Percentiles rank a stretch among this genome's conserved stretches.
Evolutionary conservation across 495 filamentous ascomycete species (phyloP).

Genomic region (Trichoderma reesei): DNA sequence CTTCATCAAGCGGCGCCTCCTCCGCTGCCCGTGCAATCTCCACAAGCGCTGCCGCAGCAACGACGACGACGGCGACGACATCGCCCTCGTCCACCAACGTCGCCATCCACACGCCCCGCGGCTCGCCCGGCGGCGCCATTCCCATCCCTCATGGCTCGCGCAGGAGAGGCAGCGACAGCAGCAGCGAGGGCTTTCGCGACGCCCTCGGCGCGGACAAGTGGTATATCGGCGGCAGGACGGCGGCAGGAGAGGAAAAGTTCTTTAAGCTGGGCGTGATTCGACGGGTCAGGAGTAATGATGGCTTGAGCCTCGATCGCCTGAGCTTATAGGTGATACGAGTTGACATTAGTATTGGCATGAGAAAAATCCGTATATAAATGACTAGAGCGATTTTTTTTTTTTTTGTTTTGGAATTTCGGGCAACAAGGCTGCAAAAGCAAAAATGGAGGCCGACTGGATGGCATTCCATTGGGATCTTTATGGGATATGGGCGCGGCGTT

Average conservation of each 20-base stretch:
- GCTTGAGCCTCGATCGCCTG: conserved; percentile 46
- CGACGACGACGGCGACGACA: too few species aligned
- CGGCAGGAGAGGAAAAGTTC: conserved; percentile 78
- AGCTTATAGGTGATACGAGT: conserved; percentile 34
- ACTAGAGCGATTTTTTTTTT: conserved; percentile 5
- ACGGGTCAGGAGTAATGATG: conserved; percentile 44
- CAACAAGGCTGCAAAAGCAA: not conserved
- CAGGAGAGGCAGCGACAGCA: conserved; percentile 69
- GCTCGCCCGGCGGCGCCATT: conserved; percentile 6
- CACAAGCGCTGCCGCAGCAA: conserved; percentile 29
- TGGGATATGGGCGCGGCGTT: not conserved
- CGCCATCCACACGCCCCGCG: conserved; percentile 26
- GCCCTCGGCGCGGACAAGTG: conserved; percentile 64
- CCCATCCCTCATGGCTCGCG: conserved; percentile 20
- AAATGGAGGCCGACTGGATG: not conserved
- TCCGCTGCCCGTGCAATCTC: conserved; percentile 26
- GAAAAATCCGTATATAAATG: conserved; percentile 2
- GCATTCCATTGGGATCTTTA: not conserved
- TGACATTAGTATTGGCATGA: not conserved
- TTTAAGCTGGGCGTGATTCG: conserved; percentile 57
- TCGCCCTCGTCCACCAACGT: conserved; percentile 30
- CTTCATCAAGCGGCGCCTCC: too few species aligned
- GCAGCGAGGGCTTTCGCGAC: conserved; percentile 69
- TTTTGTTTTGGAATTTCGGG: not conserved
- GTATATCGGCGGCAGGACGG: conserved; percentile 82